Conservation (phyloP, 345 rosid genomes). For the Theobroma cacao region DNA sequence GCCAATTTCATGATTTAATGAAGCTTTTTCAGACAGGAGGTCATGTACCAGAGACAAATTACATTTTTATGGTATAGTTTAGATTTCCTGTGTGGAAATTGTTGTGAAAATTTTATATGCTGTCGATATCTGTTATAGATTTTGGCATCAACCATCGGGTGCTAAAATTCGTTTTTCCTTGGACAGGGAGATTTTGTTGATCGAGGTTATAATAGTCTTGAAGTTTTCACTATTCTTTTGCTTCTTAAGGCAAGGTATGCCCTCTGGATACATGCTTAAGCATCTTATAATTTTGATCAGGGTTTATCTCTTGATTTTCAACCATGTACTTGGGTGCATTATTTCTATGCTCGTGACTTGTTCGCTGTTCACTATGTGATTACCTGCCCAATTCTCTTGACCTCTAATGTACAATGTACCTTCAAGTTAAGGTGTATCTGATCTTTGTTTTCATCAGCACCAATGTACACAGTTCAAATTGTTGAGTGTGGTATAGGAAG, state of each 20-base stretch:
- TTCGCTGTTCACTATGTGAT: neutral
- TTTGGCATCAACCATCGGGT: neutral
- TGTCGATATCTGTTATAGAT: neutral
- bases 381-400: neutral
- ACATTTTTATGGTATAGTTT: slow-evolving; percentile 82
- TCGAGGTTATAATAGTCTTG: slow-evolving; percentile 82
- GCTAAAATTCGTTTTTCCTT: slow-evolving; percentile 1
- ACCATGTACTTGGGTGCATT: neutral
- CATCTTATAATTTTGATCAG: neutral
- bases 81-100: neutral
- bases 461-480: neutral
- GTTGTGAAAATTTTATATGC: neutral
- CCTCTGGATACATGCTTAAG: neutral
- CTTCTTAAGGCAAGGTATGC: slow-evolving; percentile 78
- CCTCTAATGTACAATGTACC: neutral
- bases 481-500: neutral
- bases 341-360: neutral
- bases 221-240: slow-evolving; percentile 78
- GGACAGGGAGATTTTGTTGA: slow-evolving; percentile 84
- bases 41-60: slow-evolving; percentile 96
- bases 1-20: slow-evolving; percentile 99
- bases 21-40: slow-evolving; percentile 99
- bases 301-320: neutral
- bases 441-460: neutral
- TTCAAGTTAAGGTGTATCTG: neutral